phyloP scores from a whole-genome alignment of 2,329 filamentous ascomycete genomes.

The Clarireedia monteithiana region DNA sequence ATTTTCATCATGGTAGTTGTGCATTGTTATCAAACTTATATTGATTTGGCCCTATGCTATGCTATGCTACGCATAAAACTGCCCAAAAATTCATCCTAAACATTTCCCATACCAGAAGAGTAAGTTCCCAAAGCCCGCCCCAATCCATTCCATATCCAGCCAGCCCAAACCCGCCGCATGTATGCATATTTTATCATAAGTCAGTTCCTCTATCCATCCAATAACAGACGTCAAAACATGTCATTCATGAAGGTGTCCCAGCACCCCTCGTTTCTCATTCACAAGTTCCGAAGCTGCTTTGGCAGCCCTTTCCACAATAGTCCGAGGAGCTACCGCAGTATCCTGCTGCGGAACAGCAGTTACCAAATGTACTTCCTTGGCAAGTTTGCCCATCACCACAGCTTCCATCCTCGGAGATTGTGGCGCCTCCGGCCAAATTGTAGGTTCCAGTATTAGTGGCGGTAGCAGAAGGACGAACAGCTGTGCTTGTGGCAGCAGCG shows the following conservation, averaged over 20 bases:
- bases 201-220: background rate
- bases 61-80: background rate
- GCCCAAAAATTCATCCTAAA: background rate
- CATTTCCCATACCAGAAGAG: background rate
- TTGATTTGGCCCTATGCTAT: background rate
- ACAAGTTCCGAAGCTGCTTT: constrained; percentile 1
- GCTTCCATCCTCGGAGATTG: background rate
- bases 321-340: background rate
- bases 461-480: no score
- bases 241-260: background rate
- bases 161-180: background rate
- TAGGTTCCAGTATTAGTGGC: no score
- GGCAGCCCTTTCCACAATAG: constrained; percentile 2
- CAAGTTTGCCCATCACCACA: constrained; percentile 5
- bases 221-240: no score
- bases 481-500: background rate
- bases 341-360: constrained; percentile 3
- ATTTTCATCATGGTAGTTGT: no score
- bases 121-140: background rate
- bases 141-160: background rate
- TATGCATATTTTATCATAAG: background rate
- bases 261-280: background rate
- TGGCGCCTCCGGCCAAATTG: background rate
- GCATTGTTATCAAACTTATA: background rate
- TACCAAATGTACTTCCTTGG: constrained; percentile 1